Evolutionary conservation across 2,329 filamentous ascomycete genomes (phyloP), one percentile per base, ranked within the genome.

Genomic region (Chrysoporthe deuterocubensis): DNA sequence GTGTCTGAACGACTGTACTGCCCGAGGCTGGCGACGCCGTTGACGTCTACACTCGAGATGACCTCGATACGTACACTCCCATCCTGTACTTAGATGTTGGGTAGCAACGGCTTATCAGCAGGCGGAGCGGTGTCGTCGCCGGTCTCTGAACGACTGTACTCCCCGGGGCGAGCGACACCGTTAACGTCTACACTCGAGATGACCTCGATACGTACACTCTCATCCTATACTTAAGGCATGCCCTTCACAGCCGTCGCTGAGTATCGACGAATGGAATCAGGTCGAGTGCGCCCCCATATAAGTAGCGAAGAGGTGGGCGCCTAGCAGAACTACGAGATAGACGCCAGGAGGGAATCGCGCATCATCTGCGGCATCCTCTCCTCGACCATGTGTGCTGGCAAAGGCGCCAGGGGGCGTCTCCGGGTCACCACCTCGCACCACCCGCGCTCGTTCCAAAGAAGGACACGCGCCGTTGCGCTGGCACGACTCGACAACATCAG

Each of bases 151-250:
- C 37, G 6, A 6, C 9, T 40, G 37, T 40, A 2, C 37, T 40
- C 1, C 37, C 37, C 37, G 9, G 1, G 37, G 37, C 6, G 37
- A 73, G 73, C 1, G 72, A 79, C 0, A 67, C 73, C 9, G 48
- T 37, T n/a, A 75, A 73, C 43, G 80, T 86, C 0, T 80, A 75
- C 62, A 89, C 84, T 0, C 13, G 75, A 1, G 76, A 72, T 8
- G 87, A 90, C 66, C 61, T 82, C 4, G 56, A 77, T 0, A 79
- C 75, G 0, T 90, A 81, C 73, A 87, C 85, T 0, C 86, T 90
- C 71, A 85, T 91, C 16, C 56, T 90, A 14, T 90, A 90, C 71
- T 72, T 90, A 40, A 40, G 75, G 85, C 56, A 72, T 81, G 1
- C 71, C 78, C 1, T 70, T 78, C 0, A 71, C 80, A 1, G 34